Evolutionary conservation across 1,284 basidiomycete genomes (phyloP).

Genomic region (Apiotrichum brassicae): DNA sequence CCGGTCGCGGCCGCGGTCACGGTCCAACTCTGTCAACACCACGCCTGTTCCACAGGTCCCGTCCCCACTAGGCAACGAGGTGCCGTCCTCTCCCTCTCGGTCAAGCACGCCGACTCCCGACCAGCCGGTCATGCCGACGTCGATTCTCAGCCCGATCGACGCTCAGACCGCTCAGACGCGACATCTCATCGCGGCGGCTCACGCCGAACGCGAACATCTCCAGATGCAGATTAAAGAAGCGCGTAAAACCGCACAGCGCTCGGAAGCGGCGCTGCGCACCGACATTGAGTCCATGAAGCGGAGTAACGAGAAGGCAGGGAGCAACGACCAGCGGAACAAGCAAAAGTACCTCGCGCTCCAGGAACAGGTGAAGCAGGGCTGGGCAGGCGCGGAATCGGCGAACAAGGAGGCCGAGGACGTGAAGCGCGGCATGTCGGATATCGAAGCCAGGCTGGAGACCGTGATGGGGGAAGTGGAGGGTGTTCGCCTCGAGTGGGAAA

Average conservation of each 20-base stretch:
- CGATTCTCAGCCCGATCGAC: conserved; percentile 36
- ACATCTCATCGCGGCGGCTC: conserved; percentile 38
- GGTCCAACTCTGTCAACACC: conserved; percentile 41
- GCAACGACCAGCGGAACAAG: conserved; percentile 42
- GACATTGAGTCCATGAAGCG: conserved; percentile 46
- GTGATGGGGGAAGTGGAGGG: conserved; percentile 28
- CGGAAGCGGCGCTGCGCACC: conserved; percentile 40
- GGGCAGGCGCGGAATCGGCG: conserved; percentile 39
- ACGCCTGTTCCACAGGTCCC: conserved; percentile 17
- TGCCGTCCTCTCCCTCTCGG: conserved; percentile 8
- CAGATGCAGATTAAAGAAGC: conserved; percentile 45
- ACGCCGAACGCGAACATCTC: conserved; percentile 41
- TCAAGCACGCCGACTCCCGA: conserved; percentile 9
- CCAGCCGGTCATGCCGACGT: conserved; percentile 23
- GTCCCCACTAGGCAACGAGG: conserved; percentile 12
- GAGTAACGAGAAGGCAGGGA: conserved; percentile 43
- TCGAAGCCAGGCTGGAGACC: conserved; percentile 26
- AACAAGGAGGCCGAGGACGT: conserved; percentile 35
- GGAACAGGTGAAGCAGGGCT: conserved; percentile 47
- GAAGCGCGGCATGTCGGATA: conserved; percentile 27
- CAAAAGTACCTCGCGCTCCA: conserved; percentile 46
- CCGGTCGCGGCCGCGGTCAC: conserved; percentile 38
- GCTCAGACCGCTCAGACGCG: conserved; percentile 40
- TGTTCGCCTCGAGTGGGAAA: conserved; percentile 28
- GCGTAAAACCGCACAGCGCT: conserved; percentile 41